Conservation (phyloP, 2,329 filamentous ascomycete genomes). For the Xylariaceae sp. region DNA sequence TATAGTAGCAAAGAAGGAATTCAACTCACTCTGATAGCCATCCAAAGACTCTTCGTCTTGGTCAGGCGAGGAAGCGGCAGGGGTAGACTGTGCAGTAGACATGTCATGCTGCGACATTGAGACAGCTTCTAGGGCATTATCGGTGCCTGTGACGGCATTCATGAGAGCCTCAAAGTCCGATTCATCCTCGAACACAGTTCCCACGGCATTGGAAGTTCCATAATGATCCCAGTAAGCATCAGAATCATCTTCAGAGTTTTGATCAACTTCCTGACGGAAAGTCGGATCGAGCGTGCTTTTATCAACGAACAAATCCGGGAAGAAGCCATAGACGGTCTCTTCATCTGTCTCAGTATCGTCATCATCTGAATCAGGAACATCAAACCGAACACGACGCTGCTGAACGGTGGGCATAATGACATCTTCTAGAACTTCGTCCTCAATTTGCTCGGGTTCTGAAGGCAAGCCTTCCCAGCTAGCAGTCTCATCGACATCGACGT, state of each 20-base stretch:
- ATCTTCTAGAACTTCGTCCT: conserved; percentile 38
- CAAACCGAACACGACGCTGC: conserved; percentile 67
- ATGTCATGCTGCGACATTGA: conserved; percentile 34
- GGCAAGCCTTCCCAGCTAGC: conserved; percentile 53
- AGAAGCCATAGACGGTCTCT: conserved; percentile 56
- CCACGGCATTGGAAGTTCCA: conserved; percentile 33
- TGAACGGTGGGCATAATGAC: conserved; percentile 33
- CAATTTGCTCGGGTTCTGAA: conserved; percentile 38
- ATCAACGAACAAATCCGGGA: conserved; percentile 73
- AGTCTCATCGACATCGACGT: conserved; percentile 37
- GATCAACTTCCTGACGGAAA: conserved; percentile 69
- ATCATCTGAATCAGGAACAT: conserved; percentile 62
- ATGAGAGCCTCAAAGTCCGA: conserved; percentile 42
- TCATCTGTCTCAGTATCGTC: conserved; percentile 60
- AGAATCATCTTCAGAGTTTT: conserved; percentile 44
- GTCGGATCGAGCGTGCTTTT: conserved; percentile 67
- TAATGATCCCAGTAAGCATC: conserved; percentile 60
- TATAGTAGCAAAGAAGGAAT: not conserved
- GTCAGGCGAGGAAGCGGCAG: conserved; percentile 28
- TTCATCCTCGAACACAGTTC: conserved; percentile 29
- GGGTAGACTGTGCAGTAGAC: conserved; percentile 33
- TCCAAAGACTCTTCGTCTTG: conserved; percentile 44
- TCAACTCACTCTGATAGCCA: conserved; percentile 56
- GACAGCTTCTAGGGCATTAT: conserved; percentile 39
- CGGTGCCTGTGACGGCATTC: conserved; percentile 36